Evolutionary conservation across 768 basidiomycete species (phyloP).

Genomic region (Suillus lakei): DNA sequence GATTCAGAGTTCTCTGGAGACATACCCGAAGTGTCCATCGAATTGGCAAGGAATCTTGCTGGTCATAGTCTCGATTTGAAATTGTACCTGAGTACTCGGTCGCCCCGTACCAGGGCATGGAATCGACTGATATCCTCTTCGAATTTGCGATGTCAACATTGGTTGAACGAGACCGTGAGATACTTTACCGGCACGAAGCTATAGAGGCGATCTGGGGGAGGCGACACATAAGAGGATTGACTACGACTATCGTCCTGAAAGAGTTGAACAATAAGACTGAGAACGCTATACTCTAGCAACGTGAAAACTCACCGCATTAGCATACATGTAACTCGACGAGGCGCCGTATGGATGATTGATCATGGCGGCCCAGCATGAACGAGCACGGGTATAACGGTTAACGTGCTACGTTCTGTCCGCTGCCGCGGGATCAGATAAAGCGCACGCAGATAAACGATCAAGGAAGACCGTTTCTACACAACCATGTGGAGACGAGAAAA

Average conservation of each 20-base stretch:
- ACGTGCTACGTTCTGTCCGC: neutral
- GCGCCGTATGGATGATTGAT: slow-evolving; percentile 37
- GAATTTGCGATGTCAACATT: neutral
- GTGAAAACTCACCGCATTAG: slow-evolving; percentile 21
- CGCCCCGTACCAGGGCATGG: slow-evolving; percentile 12
- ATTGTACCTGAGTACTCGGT: slow-evolving; percentile 12
- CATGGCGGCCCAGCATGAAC: slow-evolving; percentile 14
- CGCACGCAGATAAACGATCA: neutral
- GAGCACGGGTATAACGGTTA: neutral
- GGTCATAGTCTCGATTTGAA: slow-evolving; percentile 8
- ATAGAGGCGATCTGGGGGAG: slow-evolving; percentile 24
- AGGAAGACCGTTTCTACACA: neutral
- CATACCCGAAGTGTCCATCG: slow-evolving; percentile 22
- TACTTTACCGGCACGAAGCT: slow-evolving; percentile 34
- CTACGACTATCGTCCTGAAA: slow-evolving; percentile 17
- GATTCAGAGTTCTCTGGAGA: neutral
- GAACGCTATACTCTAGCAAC: neutral
- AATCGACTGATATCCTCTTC: slow-evolving; percentile 33
- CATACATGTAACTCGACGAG: slow-evolving; percentile 32
- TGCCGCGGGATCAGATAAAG: neutral
- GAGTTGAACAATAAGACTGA: neutral
- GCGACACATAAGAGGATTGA: neutral
- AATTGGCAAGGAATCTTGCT: slow-evolving; percentile 14
- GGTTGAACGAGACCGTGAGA: neutral
- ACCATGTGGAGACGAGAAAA: neutral